Conservation (phyloP, 139 green algal species). For the Axilococcus clingmanii region DNA sequence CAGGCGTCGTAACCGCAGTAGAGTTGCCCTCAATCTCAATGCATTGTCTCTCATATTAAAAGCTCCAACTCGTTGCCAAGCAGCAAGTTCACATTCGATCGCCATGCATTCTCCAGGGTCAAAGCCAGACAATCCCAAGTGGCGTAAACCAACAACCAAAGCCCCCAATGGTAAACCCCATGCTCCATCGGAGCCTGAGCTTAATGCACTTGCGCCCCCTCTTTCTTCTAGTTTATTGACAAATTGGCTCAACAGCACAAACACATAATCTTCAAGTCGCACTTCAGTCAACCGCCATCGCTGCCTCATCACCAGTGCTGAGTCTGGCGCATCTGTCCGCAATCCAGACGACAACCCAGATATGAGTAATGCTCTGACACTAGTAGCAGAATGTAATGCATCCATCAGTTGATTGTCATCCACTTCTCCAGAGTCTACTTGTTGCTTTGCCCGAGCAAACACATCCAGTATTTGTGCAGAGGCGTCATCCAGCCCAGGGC, state of each 20-base stretch:
- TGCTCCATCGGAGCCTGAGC: constrained; percentile 28
- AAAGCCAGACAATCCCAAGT: constrained; percentile 64
- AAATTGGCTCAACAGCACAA: constrained; percentile 75
- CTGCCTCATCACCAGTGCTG: constrained; percentile 71
- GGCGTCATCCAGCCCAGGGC: constrained; percentile 43
- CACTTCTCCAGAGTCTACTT: constrained; percentile 28
- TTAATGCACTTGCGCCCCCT: constrained; percentile 40
- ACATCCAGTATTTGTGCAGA: constrained; percentile 25
- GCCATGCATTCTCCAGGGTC: constrained; percentile 67
- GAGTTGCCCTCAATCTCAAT: constrained; percentile 62
- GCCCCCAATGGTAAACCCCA: constrained; percentile 64
- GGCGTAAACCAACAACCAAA: constrained; percentile 62
- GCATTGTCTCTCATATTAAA: constrained; percentile 27
- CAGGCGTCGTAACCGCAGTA: constrained; percentile 74
- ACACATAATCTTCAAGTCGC: constrained; percentile 82
- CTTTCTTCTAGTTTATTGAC: constrained; percentile 55
- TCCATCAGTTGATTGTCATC: constrained; percentile 49
- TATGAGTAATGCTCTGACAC: constrained; percentile 46
- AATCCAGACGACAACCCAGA: constrained; percentile 51
- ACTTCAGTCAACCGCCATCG: constrained; percentile 83
- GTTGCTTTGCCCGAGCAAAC: constrained; percentile 44
- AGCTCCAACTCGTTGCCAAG: constrained; percentile 58
- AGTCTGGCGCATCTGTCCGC: constrained; percentile 88
- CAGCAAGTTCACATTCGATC: constrained; percentile 77
- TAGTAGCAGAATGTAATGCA: constrained; percentile 48